These are phyloP conservation scores for Picea sitchensis DNA, from an alignment of 75 land plant species.

Conservation along the genomic window DNA sequence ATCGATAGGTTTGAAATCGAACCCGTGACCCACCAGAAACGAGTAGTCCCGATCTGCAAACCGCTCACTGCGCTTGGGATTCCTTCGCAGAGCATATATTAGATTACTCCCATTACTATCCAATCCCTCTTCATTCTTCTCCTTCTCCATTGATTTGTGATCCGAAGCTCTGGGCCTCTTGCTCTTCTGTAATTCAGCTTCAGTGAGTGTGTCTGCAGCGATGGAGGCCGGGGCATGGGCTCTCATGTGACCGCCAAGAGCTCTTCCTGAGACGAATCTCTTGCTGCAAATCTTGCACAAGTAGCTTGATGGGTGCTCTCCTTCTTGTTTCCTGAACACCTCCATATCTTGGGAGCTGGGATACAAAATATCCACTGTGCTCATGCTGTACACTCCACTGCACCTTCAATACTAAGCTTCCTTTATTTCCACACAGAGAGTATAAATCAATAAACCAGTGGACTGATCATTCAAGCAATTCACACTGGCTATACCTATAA, in stretches of 20 bases:
- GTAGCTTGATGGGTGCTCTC: not conserved
- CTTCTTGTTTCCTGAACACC: not conserved
- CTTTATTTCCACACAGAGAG: not conserved
- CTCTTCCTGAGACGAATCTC: constrained; percentile 56
- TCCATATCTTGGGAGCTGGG: not conserved
- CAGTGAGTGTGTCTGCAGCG: not conserved
- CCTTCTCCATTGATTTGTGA: not conserved
- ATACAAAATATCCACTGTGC: not conserved
- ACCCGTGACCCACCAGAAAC: constrained; percentile 14
- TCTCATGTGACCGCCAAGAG: constrained; percentile 70
- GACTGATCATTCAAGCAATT: not conserved
- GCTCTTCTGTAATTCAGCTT: not conserved
- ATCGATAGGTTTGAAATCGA: not conserved
- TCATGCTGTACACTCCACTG: constrained; percentile 9
- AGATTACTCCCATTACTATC: not conserved
- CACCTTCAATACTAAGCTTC: constrained; percentile 5
- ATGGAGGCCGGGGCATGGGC: constrained; percentile 35
- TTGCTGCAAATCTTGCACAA: constrained; percentile 56
- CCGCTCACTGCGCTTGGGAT: constrained; percentile 12
- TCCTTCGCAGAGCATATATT: constrained; percentile 11
- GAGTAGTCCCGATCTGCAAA: constrained; percentile 5
- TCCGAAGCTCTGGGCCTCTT: constrained; percentile 8
- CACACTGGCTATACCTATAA: too few species aligned
- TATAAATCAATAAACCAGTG: constrained; percentile 1
- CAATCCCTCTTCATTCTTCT: not conserved